Base-by-base conservation (phyloP, 768 basidiomycete species). In the Rhizopogon salebrosus region DNA sequence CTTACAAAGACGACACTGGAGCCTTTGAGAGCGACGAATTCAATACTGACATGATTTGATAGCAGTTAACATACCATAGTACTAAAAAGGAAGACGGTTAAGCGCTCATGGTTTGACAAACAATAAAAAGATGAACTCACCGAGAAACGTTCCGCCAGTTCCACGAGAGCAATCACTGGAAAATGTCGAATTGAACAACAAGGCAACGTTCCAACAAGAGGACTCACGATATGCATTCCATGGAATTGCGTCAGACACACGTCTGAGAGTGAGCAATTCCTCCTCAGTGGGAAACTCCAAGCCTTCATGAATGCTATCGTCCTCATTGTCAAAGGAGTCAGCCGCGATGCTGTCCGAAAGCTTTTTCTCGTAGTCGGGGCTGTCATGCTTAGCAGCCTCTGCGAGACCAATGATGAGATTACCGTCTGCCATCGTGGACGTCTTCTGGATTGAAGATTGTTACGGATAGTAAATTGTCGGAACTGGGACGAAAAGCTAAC, bases 71-170 rank as follows among this genome's bases (percentile, higher is more conserved):
- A 54, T 77, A 80, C 62, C 80, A 76, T 63, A 82, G 72, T 46
- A 82, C 80, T 55, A 34, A 31, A 13, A n/a, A 46, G 10, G 35
- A 29, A 23, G 53, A 20, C 24, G 4, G 27, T 59, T 9, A 53
- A 43, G 8, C 6, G 6, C 8, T 34, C n/a, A 16, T 34, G 24
- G 5, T 49, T 9, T 22, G 3, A n/a, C 2, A 1, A 23, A 48
- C 6, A 26, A 41, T 29, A 26, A 24, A 22, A 42, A 18, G 9
- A 37, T 13, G 16, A 13, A 64, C 76, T 43, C 56, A 82, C 80
- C 37, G 87, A 88, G 68, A 89, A 89, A 13, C 87, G 82, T 62
- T 89, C 88, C 3, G 83, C 84, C 38, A 87, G 66, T 64, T 89
- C 86, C 27, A 87, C 74, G 29, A 84, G 26, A 9, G 83, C 85